Conservation (phyloP, 768 basidiomycete species). For the Nidularia sp. region DNA sequence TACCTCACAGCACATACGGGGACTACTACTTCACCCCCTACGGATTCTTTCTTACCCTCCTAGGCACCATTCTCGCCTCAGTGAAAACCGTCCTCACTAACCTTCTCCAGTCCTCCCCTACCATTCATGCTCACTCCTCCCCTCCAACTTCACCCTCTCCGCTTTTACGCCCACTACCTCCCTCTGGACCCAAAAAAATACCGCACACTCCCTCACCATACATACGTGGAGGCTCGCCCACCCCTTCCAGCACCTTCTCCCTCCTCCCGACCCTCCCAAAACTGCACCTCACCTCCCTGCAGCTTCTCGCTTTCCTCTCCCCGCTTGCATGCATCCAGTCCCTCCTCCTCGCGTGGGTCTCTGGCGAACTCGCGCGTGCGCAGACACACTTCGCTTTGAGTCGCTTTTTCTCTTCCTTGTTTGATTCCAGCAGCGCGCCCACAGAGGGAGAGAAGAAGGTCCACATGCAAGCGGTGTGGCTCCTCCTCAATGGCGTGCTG, state of each 20-base stretch:
- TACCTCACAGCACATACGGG: conserved; percentile 71
- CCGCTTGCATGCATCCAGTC: conserved; percentile 92
- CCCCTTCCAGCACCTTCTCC: too few relatives aligned
- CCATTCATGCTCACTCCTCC: conserved; percentile 2
- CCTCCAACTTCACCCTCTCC: background rate
- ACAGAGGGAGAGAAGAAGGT: too few relatives aligned
- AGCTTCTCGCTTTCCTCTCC: conserved; percentile 85
- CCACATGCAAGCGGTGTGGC: conserved; percentile 37
- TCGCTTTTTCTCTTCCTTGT: conserved; percentile 4
- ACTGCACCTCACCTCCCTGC: conserved; percentile 55
- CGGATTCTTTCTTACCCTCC: conserved; percentile 83
- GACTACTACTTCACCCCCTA: conserved; percentile 89
- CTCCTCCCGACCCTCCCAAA: conserved; percentile 14
- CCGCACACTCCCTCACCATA: too few relatives aligned
- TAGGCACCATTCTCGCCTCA: conserved; percentile 89
- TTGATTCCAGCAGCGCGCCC: too few relatives aligned
- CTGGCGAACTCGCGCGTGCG: conserved; percentile 76
- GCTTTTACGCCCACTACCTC: background rate
- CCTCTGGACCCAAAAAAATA: background rate
- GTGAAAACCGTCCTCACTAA: conserved; percentile 93
- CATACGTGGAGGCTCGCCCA: too few relatives aligned
- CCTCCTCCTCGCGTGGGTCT: conserved; percentile 66
- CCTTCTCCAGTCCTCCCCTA: conserved; percentile 40
- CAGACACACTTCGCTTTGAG: conserved; percentile 13
- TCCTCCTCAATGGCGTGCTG: conserved; percentile 77